phyloP scores from a whole-genome alignment of 2,329 filamentous ascomycete species.

The Colletotrichum sp. region DNA sequence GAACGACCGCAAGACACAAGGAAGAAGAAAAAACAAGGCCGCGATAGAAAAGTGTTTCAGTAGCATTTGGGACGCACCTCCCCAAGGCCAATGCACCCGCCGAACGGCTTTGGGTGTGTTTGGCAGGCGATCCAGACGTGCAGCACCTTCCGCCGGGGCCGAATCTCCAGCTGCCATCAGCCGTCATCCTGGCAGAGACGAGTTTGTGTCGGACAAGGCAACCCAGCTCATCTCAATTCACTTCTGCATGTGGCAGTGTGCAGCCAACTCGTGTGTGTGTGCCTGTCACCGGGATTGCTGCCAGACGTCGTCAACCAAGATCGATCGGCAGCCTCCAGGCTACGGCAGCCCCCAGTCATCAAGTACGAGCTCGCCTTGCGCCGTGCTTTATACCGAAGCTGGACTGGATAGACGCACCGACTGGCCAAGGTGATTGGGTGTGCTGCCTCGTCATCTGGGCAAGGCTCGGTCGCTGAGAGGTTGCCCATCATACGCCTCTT shows the following conservation, averaged over 20 bases:
- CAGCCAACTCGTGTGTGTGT: neutral
- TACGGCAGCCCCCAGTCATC: neutral
- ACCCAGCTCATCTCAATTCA: neutral
- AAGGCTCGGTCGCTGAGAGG: neutral
- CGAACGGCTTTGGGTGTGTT: neutral
- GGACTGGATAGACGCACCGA: neutral
- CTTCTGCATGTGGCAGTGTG: neutral
- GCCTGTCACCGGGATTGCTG: neutral
- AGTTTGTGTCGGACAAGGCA: neutral
- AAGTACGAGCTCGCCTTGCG: neutral
- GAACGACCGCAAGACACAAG: neutral
- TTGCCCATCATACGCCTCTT: neutral
- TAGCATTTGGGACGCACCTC: slow-evolving; percentile 8
- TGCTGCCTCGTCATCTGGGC: neutral
- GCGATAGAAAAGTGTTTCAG: slow-evolving; percentile 3
- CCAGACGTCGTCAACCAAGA: neutral
- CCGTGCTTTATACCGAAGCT: neutral
- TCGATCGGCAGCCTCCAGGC: neutral
- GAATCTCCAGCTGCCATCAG: slow-evolving; percentile 7
- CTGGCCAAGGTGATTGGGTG: neutral
- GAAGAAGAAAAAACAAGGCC: neutral
- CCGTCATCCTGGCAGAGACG: neutral
- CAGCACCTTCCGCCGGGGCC: neutral
- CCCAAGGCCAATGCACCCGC: neutral
- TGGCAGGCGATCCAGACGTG: neutral